Conservation (phyloP, 2,329 filamentous ascomycete species). For the Aspergillus viridinutans region DNA sequence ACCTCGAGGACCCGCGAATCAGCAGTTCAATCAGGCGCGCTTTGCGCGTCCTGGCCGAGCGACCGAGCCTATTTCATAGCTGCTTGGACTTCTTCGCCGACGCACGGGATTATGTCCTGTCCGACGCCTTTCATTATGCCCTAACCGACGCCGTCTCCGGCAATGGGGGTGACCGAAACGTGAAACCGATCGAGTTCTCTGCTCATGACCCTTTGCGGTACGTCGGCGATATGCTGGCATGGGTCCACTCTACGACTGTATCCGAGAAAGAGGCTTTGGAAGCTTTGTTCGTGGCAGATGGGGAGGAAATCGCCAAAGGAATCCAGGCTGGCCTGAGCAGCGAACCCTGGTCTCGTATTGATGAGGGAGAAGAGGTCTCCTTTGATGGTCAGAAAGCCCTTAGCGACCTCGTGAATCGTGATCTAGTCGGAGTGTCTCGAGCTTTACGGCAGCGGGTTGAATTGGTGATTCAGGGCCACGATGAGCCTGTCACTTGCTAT, state of each 20-base stretch:
- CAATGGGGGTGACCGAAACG: constrained; percentile 55
- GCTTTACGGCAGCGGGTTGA: constrained; percentile 87
- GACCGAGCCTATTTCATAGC: constrained; percentile 85
- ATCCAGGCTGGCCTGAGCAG: constrained; percentile 75
- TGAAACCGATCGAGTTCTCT: constrained; percentile 89
- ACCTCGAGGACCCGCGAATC: constrained; percentile 92
- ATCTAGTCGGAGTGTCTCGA: constrained; percentile 73
- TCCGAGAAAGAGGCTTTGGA: constrained; percentile 91
- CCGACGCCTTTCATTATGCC: constrained; percentile 83
- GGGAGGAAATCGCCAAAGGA: constrained; percentile 78
- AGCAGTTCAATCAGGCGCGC: constrained; percentile 78
- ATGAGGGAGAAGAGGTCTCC: constrained; percentile 52
- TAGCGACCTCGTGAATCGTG: constrained; percentile 79
- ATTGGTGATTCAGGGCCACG: constrained; percentile 86
- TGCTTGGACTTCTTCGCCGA: constrained; percentile 92
- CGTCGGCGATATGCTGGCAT: constrained; percentile 94
- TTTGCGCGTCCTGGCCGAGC: constrained; percentile 79
- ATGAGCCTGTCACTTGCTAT: constrained; percentile 83
- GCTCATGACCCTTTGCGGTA: constrained; percentile 91
- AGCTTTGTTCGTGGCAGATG: constrained; percentile 83
- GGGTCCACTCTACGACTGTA: constrained; percentile 90
- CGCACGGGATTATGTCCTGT: constrained; percentile 78
- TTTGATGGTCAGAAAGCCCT: constrained; percentile 82
- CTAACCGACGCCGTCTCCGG: constrained; percentile 67
- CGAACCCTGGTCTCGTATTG: constrained; percentile 72